Conservation (phyloP, 2,329 filamentous ascomycete genomes). For the Cordyceps tenuipes region DNA sequence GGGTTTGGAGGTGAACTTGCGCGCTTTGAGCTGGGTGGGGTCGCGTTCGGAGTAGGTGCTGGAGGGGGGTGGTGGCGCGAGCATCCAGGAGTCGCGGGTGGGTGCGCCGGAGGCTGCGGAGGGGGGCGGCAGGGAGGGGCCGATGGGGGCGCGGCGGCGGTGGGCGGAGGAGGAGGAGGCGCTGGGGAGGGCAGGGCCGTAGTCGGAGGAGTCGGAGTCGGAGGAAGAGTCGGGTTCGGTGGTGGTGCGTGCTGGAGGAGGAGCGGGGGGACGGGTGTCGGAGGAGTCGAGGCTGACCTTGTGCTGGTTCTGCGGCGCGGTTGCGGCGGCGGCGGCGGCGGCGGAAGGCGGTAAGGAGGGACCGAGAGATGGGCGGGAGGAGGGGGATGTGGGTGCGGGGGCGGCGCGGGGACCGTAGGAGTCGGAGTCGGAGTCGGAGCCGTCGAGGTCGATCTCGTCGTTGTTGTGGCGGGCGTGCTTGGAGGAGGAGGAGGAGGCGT, state of each 20-base stretch:
- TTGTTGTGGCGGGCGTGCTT: conserved; percentile 39
- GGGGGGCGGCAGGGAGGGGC: conserved; percentile 25
- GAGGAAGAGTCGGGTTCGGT: conserved; percentile 20
- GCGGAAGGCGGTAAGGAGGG: conserved; percentile 16
- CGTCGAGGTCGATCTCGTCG: conserved; percentile 40
- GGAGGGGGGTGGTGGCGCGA: conserved; percentile 58
- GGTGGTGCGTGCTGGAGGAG: conserved; percentile 26
- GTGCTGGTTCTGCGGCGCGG: conserved; percentile 29
- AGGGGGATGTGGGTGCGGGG: conserved; percentile 10
- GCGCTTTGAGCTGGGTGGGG: conserved; percentile 72
- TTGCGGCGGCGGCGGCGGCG: no score
- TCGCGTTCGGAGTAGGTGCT: conserved; percentile 56
- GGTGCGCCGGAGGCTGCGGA: conserved; percentile 27
- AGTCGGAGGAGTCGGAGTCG: conserved; percentile 34
- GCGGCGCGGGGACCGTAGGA: conserved; percentile 33
- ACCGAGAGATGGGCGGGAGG: conserved; percentile 14
- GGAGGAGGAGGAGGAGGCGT: conserved; percentile 24
- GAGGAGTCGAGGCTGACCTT: conserved; percentile 34
- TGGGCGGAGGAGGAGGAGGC: conserved; percentile 24
- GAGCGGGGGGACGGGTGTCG: conserved; percentile 23
- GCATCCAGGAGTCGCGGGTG: conserved; percentile 79
- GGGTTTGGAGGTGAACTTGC: conserved; percentile 68
- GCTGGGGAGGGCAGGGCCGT: conserved; percentile 49
- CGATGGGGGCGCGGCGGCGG: conserved; percentile 39
- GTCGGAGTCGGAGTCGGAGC: conserved; percentile 30